Percentiles rank a stretch among this genome's conserved stretches.
Evolutionary conservation across 495 filamentous ascomycete species (phyloP).

Genomic region (Rusavskia elegans): DNA sequence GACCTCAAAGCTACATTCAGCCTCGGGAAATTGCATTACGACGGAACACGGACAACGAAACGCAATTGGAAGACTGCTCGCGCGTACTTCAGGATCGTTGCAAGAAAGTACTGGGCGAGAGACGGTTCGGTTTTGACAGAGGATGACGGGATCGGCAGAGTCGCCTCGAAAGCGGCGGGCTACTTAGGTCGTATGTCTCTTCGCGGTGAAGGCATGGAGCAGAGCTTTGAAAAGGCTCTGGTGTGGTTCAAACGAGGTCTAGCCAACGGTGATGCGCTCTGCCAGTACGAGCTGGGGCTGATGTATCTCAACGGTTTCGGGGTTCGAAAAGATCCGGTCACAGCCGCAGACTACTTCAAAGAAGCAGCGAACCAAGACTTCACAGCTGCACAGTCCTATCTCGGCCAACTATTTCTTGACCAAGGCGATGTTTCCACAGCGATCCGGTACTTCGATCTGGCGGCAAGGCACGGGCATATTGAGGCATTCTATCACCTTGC

Average conservation of each 20-base stretch:
- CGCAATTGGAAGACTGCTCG: constrained; percentile 59
- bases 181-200: constrained; percentile 88
- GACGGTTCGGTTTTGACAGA: constrained; percentile 45
- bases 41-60: constrained; percentile 62
- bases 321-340: constrained; percentile 52
- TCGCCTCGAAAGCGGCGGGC: constrained; percentile 77
- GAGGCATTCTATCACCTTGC: constrained; percentile 94
- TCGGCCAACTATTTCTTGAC: constrained; percentile 79
- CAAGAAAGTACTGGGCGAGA: constrained; percentile 76
- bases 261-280: constrained; percentile 63
- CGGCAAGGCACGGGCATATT: constrained; percentile 72
- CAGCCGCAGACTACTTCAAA: constrained; percentile 68
- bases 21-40: constrained; percentile 77
- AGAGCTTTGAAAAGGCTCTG: constrained; percentile 57
- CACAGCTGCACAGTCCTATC: constrained; percentile 62
- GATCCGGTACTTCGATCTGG: constrained; percentile 81
- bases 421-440: constrained; percentile 68
- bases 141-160: constrained; percentile 50
- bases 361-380: constrained; percentile 73
- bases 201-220: constrained; percentile 75
- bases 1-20: constrained; percentile 86
- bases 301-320: constrained; percentile 81
- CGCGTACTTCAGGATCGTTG: constrained; percentile 67
- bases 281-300: constrained; percentile 70
- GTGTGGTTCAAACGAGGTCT: constrained; percentile 82